Evolutionary conservation across 345 rosid genomes (phyloP), one percentile per base, ranked within the genome.

Genomic region (Eucalyptus sp.): DNA sequence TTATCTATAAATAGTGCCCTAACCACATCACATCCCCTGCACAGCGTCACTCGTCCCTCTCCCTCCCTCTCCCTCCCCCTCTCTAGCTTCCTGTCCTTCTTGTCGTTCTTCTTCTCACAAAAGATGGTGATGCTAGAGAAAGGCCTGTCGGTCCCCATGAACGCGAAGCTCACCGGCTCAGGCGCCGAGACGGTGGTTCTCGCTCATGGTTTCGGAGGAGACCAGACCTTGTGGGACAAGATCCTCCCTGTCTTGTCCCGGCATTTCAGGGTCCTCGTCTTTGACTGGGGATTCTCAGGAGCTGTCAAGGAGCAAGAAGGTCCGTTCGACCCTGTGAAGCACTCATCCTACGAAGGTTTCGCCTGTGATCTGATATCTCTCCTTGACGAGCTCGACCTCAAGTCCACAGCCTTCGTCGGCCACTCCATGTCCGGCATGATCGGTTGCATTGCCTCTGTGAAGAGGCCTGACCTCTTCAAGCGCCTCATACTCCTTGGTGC

Each of bases 371-470:
- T 97, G 62, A 93, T 96, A 11, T 58, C 86, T 60, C 93, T 97
- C 44, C 20, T 96, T 41, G 98, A 96, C 8, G 97, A 95, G 89
- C 86, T 94, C 88, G 86, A 88, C 86, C 76, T 94, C 58, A 89
- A 90, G 15, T 91, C 95, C 44, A 58, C 91, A 3, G 92, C 94
- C 56, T 95, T 94, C 91, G 90, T 95, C 33, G 99, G 98, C 48
- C 98, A 97, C 89, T 97, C 98, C 91, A 95, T 97, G 96, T 94
- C 98, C 51, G 97, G 95, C 76, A 94, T 97, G 94, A 95, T 96
- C 66, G 97, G 97, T 24, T 95, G 98, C 94, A 92, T 95, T 91
- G 97, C 99, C 90, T 95, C 98, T 89, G 86, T 94, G 86, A 95
- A 94, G 90, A 92, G 95, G 86, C 98, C 97, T 17, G 92, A 95